Evolutionary conservation across 1,284 basidiomycete genomes (phyloP).

Genomic region (Ceratobasidium sp.): DNA sequence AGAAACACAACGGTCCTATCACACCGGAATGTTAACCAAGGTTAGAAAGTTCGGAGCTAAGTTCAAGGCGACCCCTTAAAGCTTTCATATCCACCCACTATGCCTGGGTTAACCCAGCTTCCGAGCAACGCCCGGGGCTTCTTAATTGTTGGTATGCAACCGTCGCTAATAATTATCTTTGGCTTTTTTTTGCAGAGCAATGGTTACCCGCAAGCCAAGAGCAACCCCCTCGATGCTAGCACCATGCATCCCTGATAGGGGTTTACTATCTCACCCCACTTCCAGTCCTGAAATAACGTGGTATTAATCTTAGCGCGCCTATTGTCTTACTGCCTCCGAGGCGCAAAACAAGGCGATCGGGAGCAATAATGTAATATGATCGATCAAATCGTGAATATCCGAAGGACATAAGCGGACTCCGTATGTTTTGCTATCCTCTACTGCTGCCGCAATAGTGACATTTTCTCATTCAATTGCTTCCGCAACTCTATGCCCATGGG

Average conservation of each 20-base stretch:
- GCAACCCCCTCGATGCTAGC: background rate
- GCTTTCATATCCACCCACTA: background rate
- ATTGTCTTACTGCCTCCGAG: slow-evolving; percentile 26
- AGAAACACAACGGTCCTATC: background rate
- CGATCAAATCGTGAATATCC: slow-evolving; percentile 1
- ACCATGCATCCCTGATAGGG: background rate
- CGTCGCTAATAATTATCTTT: background rate
- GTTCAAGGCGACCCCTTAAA: background rate
- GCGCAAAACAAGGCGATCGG: slow-evolving; percentile 19
- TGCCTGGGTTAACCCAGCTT: background rate
- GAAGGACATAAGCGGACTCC: background rate
- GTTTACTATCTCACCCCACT: background rate
- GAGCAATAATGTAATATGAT: slow-evolving; percentile 37
- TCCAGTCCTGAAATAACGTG: background rate
- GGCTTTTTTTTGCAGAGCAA: background rate
- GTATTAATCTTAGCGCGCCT: background rate
- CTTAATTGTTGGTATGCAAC: slow-evolving; percentile 5
- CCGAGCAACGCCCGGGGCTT: background rate
- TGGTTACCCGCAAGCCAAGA: background rate
- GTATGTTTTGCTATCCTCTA: background rate
- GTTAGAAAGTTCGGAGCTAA: background rate
- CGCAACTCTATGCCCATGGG: slow-evolving; percentile 2
- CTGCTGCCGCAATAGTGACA: background rate
- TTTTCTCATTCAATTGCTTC: slow-evolving; percentile 24
- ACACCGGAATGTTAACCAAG: background rate